Base-by-base conservation (phyloP, 1,284 basidiomycete species). In the Coriolopsis trogii region DNA sequence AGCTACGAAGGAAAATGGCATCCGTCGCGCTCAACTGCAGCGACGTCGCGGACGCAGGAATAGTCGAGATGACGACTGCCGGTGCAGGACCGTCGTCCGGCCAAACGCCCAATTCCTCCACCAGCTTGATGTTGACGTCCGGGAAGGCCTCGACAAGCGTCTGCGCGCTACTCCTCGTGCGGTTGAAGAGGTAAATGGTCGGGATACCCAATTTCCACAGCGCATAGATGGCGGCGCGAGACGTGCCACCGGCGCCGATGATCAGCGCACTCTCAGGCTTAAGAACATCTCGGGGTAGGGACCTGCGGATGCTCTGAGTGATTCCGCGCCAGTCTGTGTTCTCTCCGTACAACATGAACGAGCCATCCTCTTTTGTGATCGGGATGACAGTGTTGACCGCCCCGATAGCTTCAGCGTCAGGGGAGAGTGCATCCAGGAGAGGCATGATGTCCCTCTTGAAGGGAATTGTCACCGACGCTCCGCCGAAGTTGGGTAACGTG, bases 301-400 rank as follows among this genome's bases (percentile, higher is more conserved):
- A 77, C 31, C 73, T 71, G 41, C 61, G 76, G 39, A 82, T 77
- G 39, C 83, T 80, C 18, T 84, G 76, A 23, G 78, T 78, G 59
- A 98, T 95, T 0, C 92, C 95, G 43, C 89, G 70, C 87, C 93
- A 97, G 67, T 97, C 95, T 0, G 94, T 96, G 72, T 98, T 98
- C 65, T 97, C 93, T 1, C 95, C 95, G 43, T 82, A 75, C 25
- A 98, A 74, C 21, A 75, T 70, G 3, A 76, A 73, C 13, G 74
- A 70, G 1, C 82, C 81, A 45, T 78, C 75, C 2, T 70, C 66
- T 28, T 60, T 64, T 28, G 60, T 53, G 34, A 62, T 62, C 6
- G 90, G 87, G 18, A 95, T 79, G 66, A 97, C 82, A 21, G 95
- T 98, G 71, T 98, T 97, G 60, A 97, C 92, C 0, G 95, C 95